Conservation (phyloP, 1,139 yeast species). For the Blastobotrys illinoisensis region DNA sequence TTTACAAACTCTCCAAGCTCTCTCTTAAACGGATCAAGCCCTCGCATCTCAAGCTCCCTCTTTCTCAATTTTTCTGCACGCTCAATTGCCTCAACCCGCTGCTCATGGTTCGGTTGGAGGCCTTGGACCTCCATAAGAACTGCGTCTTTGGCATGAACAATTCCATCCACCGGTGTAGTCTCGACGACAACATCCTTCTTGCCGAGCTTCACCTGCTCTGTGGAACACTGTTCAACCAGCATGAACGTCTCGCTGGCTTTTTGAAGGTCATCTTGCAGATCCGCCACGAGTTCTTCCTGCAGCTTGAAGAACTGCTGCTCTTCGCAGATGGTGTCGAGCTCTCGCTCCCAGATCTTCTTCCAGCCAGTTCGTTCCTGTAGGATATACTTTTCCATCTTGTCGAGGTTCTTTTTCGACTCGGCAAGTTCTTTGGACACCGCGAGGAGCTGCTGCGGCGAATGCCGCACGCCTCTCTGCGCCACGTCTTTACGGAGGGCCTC, state of each 20-base stretch:
- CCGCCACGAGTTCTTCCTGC: slow-evolving; percentile 80
- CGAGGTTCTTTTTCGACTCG: slow-evolving; percentile 50
- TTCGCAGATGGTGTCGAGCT: slow-evolving; percentile 82
- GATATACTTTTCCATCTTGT: slow-evolving; percentile 56
- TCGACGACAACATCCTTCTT: slow-evolving; percentile 18
- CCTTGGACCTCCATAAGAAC: slow-evolving; percentile 74
- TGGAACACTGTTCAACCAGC: slow-evolving; percentile 75
- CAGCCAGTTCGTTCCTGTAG: slow-evolving; percentile 70
- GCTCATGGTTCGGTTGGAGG: slow-evolving; percentile 75
- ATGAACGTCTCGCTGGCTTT: slow-evolving; percentile 78
- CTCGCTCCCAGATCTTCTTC: slow-evolving; percentile 91
- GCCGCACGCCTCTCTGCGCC: slow-evolving; percentile 84
- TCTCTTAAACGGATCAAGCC: slow-evolving; percentile 65
- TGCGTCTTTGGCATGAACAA: slow-evolving; percentile 62
- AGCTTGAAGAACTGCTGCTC: slow-evolving; percentile 89
- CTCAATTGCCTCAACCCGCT: slow-evolving; percentile 79
- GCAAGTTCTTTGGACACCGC: slow-evolving; percentile 60
- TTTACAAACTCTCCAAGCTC: slow-evolving; percentile 86
- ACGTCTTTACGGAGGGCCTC: slow-evolving; percentile 90
- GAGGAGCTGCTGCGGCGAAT: slow-evolving; percentile 67
- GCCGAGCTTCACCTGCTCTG: slow-evolving; percentile 54
- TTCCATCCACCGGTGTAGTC: slow-evolving; percentile 31
- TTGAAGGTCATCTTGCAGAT: slow-evolving; percentile 72
- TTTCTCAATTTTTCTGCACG: slow-evolving; percentile 79
- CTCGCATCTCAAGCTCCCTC: slow-evolving; percentile 57